Conservation (phyloP, 2,329 filamentous ascomycete genomes). For the Apiospora pterosperma region DNA sequence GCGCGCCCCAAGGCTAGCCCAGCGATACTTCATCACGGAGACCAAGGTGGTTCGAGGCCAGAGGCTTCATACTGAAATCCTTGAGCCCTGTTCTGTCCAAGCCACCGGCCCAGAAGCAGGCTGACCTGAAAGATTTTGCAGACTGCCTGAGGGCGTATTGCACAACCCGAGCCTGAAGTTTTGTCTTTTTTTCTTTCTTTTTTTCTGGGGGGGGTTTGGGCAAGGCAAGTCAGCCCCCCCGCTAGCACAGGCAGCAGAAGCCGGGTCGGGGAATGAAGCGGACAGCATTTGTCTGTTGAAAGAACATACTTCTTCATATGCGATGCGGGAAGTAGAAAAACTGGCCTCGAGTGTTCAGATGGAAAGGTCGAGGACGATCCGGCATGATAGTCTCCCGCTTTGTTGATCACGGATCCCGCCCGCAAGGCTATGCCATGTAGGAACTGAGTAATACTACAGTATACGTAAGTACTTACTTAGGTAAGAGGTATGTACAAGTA, state of each 20-base stretch:
- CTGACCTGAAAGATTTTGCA: not conserved
- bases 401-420: not conserved
- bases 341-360: not conserved
- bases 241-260: not conserved
- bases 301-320: not conserved
- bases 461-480: too few relatives aligned
- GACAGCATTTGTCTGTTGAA: not conserved
- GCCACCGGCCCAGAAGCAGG: not conserved
- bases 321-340: not conserved
- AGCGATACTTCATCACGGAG: not conserved
- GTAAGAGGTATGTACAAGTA: too few relatives aligned
- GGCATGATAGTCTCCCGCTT: not conserved
- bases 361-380: not conserved
- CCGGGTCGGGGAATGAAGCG: not conserved
- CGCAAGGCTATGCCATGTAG: not conserved
- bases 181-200: too few relatives aligned
- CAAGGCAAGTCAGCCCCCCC: not conserved
- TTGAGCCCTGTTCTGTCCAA: not conserved
- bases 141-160: not conserved
- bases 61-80: not conserved
- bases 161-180: not conserved
- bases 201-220: too few relatives aligned
- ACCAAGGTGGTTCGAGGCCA: not conserved
- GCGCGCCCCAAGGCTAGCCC: not conserved
- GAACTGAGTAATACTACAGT: not conserved